phyloP scores from a whole-genome alignment of 2,329 filamentous ascomycete species.

The Colletotrichum somersetense region DNA sequence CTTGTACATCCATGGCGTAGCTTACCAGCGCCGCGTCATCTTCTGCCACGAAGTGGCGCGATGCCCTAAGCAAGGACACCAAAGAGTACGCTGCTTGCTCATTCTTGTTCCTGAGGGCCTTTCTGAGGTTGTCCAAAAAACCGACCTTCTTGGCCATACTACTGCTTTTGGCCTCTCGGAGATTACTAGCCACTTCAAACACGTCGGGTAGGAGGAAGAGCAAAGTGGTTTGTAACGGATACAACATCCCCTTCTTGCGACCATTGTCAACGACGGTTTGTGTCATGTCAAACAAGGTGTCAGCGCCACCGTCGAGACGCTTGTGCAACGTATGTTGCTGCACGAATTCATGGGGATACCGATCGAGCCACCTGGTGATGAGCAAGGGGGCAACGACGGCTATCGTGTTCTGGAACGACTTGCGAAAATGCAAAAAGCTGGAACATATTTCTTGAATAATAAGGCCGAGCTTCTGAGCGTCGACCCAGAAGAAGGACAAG shows the following conservation, averaged over 20 bases:
- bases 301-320: conserved; percentile 73
- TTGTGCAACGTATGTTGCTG: conserved; percentile 71
- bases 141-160: conserved; percentile 75
- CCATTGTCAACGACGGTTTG: conserved; percentile 71
- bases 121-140: conserved; percentile 73
- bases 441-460: conserved; percentile 76
- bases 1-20: conserved; percentile 77
- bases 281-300: conserved; percentile 78
- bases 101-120: conserved; percentile 73
- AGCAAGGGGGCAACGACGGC: conserved; percentile 73
- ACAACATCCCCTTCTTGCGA: conserved; percentile 67
- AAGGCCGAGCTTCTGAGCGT: conserved; percentile 70
- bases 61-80: conserved; percentile 71
- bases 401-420: conserved; percentile 72
- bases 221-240: conserved; percentile 72
- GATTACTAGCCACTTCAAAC: conserved; percentile 77
- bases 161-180: conserved; percentile 72
- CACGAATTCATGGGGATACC: conserved; percentile 74
- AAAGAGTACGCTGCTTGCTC: conserved; percentile 77
- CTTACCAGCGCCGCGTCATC: conserved; percentile 74
- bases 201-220: conserved; percentile 76
- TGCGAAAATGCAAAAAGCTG: conserved; percentile 75
- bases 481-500: conserved; percentile 74
- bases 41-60: conserved; percentile 73
- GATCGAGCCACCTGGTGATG: conserved; percentile 75